phyloP scores from a whole-genome alignment of 805 yeast species.

The Candida ovalis region DNA sequence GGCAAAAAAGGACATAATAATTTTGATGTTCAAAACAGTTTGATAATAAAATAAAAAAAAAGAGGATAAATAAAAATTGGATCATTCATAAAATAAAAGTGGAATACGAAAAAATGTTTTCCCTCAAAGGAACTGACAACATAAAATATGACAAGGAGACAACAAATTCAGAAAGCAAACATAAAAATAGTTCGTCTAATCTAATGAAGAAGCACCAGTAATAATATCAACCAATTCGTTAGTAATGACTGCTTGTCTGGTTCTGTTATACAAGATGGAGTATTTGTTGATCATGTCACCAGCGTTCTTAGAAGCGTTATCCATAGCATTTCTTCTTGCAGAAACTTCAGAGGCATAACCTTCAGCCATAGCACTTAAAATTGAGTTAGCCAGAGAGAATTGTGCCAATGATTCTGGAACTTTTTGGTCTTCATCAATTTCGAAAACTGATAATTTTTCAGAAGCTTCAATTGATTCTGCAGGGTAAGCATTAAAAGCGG shows the following conservation, averaged over 20 bases:
- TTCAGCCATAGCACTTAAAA: slow-evolving; percentile 90
- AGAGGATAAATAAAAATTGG: not conserved
- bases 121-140: not conserved
- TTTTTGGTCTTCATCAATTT: slow-evolving; percentile 64
- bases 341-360: slow-evolving; percentile 98
- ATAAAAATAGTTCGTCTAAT: slow-evolving; percentile 47
- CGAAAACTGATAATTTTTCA: slow-evolving; percentile 80
- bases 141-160: not conserved
- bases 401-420: slow-evolving; percentile 71
- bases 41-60: not conserved
- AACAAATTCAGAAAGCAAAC: not conserved
- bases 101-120: not conserved
- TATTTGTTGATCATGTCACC: slow-evolving; percentile 97
- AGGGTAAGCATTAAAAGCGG: slow-evolving; percentile 60
- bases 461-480: slow-evolving; percentile 74
- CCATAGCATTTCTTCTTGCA: slow-evolving; percentile 99
- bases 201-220: slow-evolving; percentile 99
- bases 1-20: not conserved
- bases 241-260: slow-evolving; percentile 98
- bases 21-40: not conserved
- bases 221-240: slow-evolving; percentile 99
- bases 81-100: not conserved
- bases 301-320: slow-evolving; percentile 98
- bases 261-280: slow-evolving; percentile 98
- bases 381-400: slow-evolving; percentile 85